Percentiles rank a stretch among this genome's conserved stretches.
Conservation (phyloP, 305 asterid genomes). For the Fraxinus baroniana region DNA sequence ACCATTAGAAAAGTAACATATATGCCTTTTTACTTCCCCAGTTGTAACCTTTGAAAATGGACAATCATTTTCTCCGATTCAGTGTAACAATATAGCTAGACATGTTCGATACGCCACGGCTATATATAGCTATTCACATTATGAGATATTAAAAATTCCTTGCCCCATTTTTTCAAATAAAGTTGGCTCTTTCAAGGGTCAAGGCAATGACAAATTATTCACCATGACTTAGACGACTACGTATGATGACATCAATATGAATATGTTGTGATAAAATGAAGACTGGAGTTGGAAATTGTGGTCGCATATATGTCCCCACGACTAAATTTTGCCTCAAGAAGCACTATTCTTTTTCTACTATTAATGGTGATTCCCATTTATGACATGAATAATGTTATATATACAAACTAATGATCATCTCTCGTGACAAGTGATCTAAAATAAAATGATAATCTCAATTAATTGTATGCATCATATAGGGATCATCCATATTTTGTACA, state of each 20-base stretch:
- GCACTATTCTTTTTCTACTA: background rate
- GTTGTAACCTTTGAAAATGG: conserved; percentile 24
- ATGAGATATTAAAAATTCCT: background rate
- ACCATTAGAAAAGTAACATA: conserved; percentile 11
- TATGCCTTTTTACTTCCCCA: conserved; percentile 30
- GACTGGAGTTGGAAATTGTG: background rate
- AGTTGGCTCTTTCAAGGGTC: background rate
- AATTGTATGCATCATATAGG: no score
- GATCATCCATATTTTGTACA: no score
- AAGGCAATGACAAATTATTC: background rate
- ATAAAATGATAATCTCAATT: no score
- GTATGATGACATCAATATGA: background rate
- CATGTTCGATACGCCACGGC: conserved; percentile 46
- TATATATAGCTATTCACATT: conserved; percentile 30
- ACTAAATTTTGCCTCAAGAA: background rate
- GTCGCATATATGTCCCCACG: background rate
- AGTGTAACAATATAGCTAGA: conserved; percentile 6
- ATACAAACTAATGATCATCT: no score
- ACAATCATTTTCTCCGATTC: conserved; percentile 11
- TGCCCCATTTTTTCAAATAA: background rate
- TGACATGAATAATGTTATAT: no score
- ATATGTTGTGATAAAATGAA: background rate
- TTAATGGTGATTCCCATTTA: background rate
- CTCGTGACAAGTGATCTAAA: no score
- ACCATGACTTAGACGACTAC: background rate